These are phyloP conservation scores for Fusarium buharicum DNA, from an alignment of 2,329 filamentous ascomycete genomes.

Conservation along the genomic window DNA sequence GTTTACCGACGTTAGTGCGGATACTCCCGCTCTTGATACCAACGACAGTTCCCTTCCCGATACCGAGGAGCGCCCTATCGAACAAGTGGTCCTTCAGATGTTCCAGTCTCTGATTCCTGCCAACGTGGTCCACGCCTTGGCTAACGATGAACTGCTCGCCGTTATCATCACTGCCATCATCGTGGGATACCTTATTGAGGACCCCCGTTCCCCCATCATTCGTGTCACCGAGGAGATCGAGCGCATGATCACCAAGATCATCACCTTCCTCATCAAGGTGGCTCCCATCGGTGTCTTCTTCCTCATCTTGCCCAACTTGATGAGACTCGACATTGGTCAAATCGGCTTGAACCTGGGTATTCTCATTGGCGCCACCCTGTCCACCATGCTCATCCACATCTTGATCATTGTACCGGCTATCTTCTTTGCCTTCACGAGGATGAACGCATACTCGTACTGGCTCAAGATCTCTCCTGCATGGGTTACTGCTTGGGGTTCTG, in stretches of 20 bases:
- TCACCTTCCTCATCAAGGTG: constrained; percentile 59
- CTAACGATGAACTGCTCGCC: constrained; percentile 58
- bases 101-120: constrained; percentile 61
- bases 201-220: constrained; percentile 51
- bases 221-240: constrained; percentile 60
- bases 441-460: constrained; percentile 62
- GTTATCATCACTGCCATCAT: constrained; percentile 60
- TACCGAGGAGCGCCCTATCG: constrained; percentile 50
- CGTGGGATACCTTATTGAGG: constrained; percentile 58
- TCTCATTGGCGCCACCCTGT: constrained; percentile 59
- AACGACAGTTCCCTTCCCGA: constrained; percentile 5
- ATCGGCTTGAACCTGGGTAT: constrained; percentile 62
- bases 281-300: constrained; percentile 65
- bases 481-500: constrained; percentile 65
- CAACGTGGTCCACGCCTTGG: constrained; percentile 60
- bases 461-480: constrained; percentile 60
- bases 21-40: too few relatives aligned
- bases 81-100: constrained; percentile 59
- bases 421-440: constrained; percentile 54
- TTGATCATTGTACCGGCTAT: constrained; percentile 58
- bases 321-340: constrained; percentile 58
- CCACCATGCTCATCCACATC: constrained; percentile 59
- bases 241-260: constrained; percentile 57
- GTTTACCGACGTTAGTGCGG: constrained; percentile 50
- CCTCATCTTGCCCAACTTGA: constrained; percentile 62